phyloP scores from a whole-genome alignment of 2,329 filamentous ascomycete species.

The Aspergillus transmontanensis region DNA sequence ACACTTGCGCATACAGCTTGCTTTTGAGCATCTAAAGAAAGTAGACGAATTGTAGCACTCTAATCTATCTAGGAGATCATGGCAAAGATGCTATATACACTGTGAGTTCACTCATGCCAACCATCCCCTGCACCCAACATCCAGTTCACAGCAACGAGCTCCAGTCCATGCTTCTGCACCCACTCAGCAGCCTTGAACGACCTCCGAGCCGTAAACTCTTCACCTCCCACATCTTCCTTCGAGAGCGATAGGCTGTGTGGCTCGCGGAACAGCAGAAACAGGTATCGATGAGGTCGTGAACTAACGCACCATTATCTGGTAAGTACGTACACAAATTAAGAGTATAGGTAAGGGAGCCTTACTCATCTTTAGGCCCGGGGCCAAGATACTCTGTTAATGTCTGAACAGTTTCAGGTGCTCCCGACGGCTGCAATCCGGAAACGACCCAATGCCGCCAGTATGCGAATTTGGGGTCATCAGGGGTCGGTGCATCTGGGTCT shows the following conservation, averaged over 20 bases:
- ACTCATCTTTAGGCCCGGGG: constrained; percentile 23
- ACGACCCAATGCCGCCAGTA: constrained; percentile 24
- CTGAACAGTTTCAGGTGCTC: not conserved
- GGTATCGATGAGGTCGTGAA: constrained; percentile 18
- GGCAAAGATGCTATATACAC: not conserved
- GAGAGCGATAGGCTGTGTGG: constrained; percentile 2
- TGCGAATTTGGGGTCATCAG: constrained; percentile 21
- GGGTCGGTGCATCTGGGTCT: constrained; percentile 21
- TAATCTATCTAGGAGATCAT: too few species aligned
- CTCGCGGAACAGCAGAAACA: constrained; percentile 20
- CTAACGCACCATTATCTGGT: not conserved
- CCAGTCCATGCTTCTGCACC: constrained; percentile 11
- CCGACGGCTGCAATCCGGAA: constrained; percentile 7
- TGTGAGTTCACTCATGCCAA: constrained; percentile 6
- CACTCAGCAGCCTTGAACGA: constrained; percentile 19
- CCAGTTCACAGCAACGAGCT: constrained; percentile 20
- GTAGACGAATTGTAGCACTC: too few species aligned
- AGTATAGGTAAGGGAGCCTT: not conserved
- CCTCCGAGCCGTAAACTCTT: constrained; percentile 18
- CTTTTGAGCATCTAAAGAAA: too few species aligned
- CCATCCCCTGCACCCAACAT: constrained; percentile 22
- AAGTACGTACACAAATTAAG: not conserved
- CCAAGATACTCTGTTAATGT: constrained; percentile 21
- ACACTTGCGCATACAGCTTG: fast-evolving
- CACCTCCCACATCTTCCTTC: constrained; percentile 19